These are phyloP conservation scores for Orbilia javanica DNA, from an alignment of 2,329 filamentous ascomycete species.

Conservation along the genomic window DNA sequence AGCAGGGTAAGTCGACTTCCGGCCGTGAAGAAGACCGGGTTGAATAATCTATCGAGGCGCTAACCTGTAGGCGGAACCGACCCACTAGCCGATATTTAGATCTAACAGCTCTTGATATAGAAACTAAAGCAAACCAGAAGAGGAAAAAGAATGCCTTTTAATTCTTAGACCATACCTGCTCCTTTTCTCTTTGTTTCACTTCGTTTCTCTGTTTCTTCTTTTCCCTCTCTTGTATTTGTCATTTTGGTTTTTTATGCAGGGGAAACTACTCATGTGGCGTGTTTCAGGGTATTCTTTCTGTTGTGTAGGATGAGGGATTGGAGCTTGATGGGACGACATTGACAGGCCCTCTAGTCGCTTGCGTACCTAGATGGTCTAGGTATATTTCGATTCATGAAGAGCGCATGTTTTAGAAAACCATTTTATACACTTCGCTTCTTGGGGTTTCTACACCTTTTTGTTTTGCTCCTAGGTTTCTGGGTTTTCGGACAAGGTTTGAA, in stretches of 20 bases:
- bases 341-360: slow-evolving; percentile 9
- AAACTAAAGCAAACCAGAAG: slow-evolving; percentile 16
- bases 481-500: background rate
- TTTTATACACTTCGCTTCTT: slow-evolving; percentile 26
- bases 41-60: slow-evolving; percentile 29
- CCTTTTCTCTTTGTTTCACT: slow-evolving; percentile 10
- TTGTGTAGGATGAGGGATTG: slow-evolving; percentile 15
- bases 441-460: slow-evolving; percentile 12
- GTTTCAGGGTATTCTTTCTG: slow-evolving; percentile 3
- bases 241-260: slow-evolving; percentile 28
- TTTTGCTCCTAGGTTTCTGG: slow-evolving; percentile 4
- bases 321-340: background rate
- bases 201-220: background rate
- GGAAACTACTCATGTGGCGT: slow-evolving; percentile 11
- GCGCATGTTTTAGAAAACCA: slow-evolving; percentile 39
- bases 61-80: slow-evolving; percentile 29
- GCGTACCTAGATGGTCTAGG: slow-evolving; percentile 1
- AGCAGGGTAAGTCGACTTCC: slow-evolving; percentile 40
- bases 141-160: slow-evolving; percentile 29
- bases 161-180: slow-evolving; percentile 31
- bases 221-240: background rate
- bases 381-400: slow-evolving; percentile 52
- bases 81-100: slow-evolving; percentile 50
- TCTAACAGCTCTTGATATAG: slow-evolving; percentile 54
- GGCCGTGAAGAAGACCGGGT: slow-evolving; percentile 1